Evolutionary conservation across 2,329 filamentous ascomycete species (phyloP).

Genomic region (Plenodomus lindquistii): DNA sequence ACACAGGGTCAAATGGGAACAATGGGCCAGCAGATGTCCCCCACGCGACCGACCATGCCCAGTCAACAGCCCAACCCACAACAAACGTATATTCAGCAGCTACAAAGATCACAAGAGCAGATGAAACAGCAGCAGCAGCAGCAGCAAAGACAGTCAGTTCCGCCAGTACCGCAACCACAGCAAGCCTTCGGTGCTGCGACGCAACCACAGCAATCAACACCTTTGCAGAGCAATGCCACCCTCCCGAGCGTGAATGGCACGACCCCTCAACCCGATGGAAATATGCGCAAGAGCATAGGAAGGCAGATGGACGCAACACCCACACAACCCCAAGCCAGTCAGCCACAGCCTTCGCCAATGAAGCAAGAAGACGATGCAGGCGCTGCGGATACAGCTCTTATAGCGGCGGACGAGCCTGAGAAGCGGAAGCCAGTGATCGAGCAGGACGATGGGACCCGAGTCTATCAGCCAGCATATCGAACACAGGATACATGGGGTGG

Average conservation of each 20-base stretch:
- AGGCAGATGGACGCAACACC: conserved; percentile 44
- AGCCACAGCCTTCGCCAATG: conserved; percentile 33
- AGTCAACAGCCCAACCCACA: conserved; percentile 50
- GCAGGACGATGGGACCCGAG: conserved; percentile 31
- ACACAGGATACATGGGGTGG: conserved; percentile 35
- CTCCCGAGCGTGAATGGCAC: conserved; percentile 52
- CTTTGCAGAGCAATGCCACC: conserved; percentile 52
- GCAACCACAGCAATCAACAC: conserved; percentile 43
- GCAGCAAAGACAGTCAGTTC: conserved; percentile 30
- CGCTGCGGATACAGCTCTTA: conserved; percentile 19
- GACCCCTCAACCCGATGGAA: conserved; percentile 49
- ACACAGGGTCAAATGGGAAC: conserved; percentile 29
- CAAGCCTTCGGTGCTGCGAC: conserved; percentile 17
- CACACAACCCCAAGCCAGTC: conserved; percentile 31
- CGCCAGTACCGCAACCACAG: conserved; percentile 46
- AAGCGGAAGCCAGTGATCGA: conserved; percentile 32
- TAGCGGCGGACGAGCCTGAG: conserved; percentile 17
- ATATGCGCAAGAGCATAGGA: conserved; percentile 42
- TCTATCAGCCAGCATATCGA: conserved; percentile 36
- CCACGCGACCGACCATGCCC: conserved; percentile 36
- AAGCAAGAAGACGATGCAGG: conserved; percentile 30
- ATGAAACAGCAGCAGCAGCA: conserved; percentile 41
- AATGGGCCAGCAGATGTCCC: conserved; percentile 42
- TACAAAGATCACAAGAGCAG: conserved; percentile 46
- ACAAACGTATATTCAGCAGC: conserved; percentile 50